Base-by-base conservation (phyloP, 1,139 yeast species). In the Saccharomyces hybrid region DNA sequence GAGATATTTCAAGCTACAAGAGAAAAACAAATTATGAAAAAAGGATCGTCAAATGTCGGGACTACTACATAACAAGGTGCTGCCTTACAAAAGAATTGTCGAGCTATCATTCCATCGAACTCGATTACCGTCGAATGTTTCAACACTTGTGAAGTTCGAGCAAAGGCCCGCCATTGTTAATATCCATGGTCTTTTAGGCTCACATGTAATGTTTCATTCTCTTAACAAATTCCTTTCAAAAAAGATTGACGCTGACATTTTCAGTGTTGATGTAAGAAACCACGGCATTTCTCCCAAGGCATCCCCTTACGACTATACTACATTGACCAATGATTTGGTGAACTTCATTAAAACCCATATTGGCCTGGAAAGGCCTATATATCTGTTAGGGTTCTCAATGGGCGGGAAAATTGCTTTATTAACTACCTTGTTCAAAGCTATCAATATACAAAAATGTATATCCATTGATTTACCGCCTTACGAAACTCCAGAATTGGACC, bases 261-360 rank as follows among this genome's bases (percentile, higher is more conserved):
- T 67, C 55, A 76, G 77, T 0, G 61, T 80, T 1, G 85, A 81
- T 62, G 64, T 80, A 51, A 67, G 85, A 56, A 79, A 79, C 59
- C 85, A 81, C 64, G 85, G 85, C 0, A 64, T 66, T 2, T 74
- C 81, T 0, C 74, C 75, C 5, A 73, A 71, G 56, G 76, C 73
- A 1, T 59, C 62, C 16, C 84, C 84, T 0, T 75, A 73, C 61
- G 72, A 71, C 52, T 80, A 80, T 59, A 41, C 58, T 7, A 67
- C 75, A 2, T 65, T 80, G 72, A 75, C 79, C 0, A 61, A 64
- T 4, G 85, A 81, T 60, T 71, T 80, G 8, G 51, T 59, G 6
- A 58, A 60, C 28, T 64, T 67, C 49, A 57, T 67, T 16, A 48
- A 60, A 8, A 57, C 52, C 11, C 51, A 57, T 25, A 27, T 64